A percentile compares a stretch with the other conserved stretches of the same genome.
Conservation (phyloP, 495 filamentous ascomycete genomes). For the Apodospora peruviana region DNA sequence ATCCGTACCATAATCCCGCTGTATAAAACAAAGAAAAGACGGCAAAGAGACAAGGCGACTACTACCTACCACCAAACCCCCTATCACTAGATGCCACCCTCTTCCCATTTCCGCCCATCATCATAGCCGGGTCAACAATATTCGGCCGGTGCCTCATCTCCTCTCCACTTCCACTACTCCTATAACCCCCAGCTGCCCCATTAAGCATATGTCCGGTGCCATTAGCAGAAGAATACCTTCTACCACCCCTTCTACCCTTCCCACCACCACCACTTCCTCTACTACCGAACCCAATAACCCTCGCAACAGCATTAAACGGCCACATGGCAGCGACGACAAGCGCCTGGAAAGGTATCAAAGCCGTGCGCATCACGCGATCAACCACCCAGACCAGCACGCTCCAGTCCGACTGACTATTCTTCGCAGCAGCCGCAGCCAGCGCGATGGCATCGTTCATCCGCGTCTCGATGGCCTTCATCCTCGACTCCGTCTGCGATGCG, state of each 20-base stretch:
- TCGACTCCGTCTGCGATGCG: conserved; percentile 66
- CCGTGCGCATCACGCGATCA: conserved; percentile 3
- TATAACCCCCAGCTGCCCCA: not conserved
- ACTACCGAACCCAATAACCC: conserved; percentile 8
- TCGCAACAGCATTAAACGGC: conserved; percentile 15
- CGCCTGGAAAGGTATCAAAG: conserved; percentile 29
- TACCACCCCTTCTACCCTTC: not conserved
- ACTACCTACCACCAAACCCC: not conserved
- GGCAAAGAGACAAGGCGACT: not conserved
- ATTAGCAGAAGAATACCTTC: no score
- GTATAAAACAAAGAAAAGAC: not conserved
- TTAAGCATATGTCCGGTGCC: no score
- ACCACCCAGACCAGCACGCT: conserved; percentile 20
- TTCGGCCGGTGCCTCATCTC: not conserved
- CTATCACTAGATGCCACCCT: not conserved
- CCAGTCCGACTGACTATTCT: conserved; percentile 30
- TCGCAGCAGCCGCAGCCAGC: conserved; percentile 67
- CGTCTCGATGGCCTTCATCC: conserved; percentile 62
- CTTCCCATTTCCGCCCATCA: not conserved
- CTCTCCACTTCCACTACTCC: not conserved
- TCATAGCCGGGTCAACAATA: not conserved
- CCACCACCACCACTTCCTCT: not conserved
- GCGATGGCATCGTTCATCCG: conserved; percentile 72
- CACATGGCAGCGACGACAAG: conserved; percentile 13
- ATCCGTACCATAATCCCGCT: no score